Evolutionary conservation across 768 basidiomycete species (phyloP), one percentile per base, ranked within the genome.

Genomic region (Pleurotus sapidus): DNA sequence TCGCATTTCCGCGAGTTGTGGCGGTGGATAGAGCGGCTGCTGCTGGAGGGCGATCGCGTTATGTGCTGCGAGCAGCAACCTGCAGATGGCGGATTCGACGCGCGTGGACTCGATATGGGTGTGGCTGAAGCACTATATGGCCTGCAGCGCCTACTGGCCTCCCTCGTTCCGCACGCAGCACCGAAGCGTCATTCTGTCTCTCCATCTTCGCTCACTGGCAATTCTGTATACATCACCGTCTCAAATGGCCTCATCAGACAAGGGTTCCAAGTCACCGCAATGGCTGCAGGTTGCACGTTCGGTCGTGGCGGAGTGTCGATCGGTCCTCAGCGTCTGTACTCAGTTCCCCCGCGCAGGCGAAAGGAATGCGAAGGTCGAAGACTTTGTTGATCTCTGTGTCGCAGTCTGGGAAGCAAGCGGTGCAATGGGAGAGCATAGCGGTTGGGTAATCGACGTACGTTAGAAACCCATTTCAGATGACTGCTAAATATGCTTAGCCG

Each of bases 391-490:
- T 66, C 68, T 89, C 1, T 88, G 86, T 60, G 85, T 94, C 15
- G 87, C 84, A 0, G 77, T 91, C 2, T 95, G 93, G 93, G 90
- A 94, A 66, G 79, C 82, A 2, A 79, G 82, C 55, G 88, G 91
- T 7, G 81, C 82, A 4, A 72, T 77, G 15, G 82, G 84, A 7
- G 83, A 83, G 38, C 78, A 81, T 59, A 82, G 84, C 1, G 82
- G 80, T n/a, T 92, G 89, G 91, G 84, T 91, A 15, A 80, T 93
- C 53, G 91, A 94, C 67, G 90, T 91, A 60, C 62, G 88, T 83
- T 20, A 56, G 40, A 12, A 47, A 55, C 45, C 48, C 47, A 20
- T 48, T 17, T 9, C 27, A n/a, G n/a, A 55, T 24, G 27, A 18
- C 27, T 25, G 54, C 30, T 57, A 48, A 56, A 39, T 24, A 17